Base-by-base conservation (phyloP, 2,329 filamentous ascomycete species). In the Shiraia sp. region DNA sequence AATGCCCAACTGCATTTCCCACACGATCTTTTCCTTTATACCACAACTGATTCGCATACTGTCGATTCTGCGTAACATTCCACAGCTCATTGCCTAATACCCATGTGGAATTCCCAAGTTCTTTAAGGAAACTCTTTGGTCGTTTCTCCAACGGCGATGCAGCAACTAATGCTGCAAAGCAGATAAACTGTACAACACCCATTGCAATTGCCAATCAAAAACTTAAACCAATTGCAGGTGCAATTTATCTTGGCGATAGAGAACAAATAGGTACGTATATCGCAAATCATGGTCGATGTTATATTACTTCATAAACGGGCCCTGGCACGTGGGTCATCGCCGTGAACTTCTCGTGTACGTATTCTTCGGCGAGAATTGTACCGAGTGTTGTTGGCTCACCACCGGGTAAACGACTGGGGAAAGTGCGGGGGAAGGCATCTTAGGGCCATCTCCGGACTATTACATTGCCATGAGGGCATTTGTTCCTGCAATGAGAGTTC, bases 1-100 rank as follows among this genome's bases (percentile, higher is more conserved):
- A 75, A 46, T 74, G 72, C 3, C 72, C 72, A 3, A 63, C 60
- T 0, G 72, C 72, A 23, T 68, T 50, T 2, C 66, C 69, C 1
- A 75, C 71, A 4, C 71, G 63, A 38, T 75, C 72, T n/a, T 65
- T 59, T 1, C 61, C 67, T 37, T 71, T 70, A 45, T 73, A 73
- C 52, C 61, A 68, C 35, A 75, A 53, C 53, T 73, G 69, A 8
- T 61, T 66, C 10, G 66, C 72, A 44, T 69, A 72, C 39, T 63
- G 63, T 2, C 53, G 45, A 3, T 65, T 63, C 34, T 72, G 68
- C 0, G 71, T 73, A 23, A 72, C 58, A 45, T 73, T 74, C 71
- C 71, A 74, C 2, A 72, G 44, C 12, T 65, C 61, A 45, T 73
- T 74, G 2, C 71, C 71, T 32, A 74, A 53, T 3, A 67, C 36